Evolutionary conservation across 371 early-diverging fungal species (phyloP).

Genomic region (Lichtheimia hyalospora): DNA sequence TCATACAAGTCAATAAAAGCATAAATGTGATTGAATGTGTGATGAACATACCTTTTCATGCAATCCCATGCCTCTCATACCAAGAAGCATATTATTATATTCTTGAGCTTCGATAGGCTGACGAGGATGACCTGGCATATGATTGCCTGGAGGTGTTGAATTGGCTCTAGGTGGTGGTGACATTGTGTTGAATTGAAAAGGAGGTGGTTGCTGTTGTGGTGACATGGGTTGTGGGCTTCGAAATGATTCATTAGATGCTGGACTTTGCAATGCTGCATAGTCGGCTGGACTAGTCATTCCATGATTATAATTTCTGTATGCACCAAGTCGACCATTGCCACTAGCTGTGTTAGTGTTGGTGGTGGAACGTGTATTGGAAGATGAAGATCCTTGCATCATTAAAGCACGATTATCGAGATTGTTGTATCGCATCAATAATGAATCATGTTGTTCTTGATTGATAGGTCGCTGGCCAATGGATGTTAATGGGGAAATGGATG

Average conservation of each 20-base stretch:
- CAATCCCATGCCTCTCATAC: conserved; percentile 16
- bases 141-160: conserved; percentile 41
- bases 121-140: conserved; percentile 14
- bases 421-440: conserved; percentile 9
- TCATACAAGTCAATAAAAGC: background rate
- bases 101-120: conserved; percentile 14
- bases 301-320: background rate
- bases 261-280: background rate
- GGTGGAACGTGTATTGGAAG: background rate
- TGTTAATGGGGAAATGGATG: background rate
- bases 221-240: background rate
- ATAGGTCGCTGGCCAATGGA: background rate
- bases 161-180: conserved; percentile 42
- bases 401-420: background rate
- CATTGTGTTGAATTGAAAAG: conserved; percentile 28
- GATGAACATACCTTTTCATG: conserved; percentile 13
- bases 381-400: conserved; percentile 7
- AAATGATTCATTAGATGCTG: background rate
- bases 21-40: background rate
- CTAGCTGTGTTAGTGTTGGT: background rate
- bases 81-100: conserved; percentile 20
- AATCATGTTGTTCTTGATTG: conserved; percentile 4
- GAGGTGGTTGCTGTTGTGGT: conserved; percentile 17
- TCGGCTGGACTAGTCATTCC: background rate
- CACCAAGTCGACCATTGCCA: background rate